These are phyloP conservation scores for Cryptosporidium felis DNA, from an alignment of 169 alveolate genomes.

Conservation along the genomic window DNA sequence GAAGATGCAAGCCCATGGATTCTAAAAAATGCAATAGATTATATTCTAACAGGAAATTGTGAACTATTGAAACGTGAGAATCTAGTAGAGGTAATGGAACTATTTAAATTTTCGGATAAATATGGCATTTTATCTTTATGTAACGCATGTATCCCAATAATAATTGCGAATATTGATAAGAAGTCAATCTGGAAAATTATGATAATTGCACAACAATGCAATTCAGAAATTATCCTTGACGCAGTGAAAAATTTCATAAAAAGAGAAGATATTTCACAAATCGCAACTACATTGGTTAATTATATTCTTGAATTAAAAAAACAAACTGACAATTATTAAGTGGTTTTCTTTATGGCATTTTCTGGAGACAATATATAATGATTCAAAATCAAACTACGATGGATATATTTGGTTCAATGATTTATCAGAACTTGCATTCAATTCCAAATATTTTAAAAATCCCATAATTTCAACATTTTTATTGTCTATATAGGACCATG, in stretches of 20 bases:
- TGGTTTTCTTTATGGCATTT: too few species aligned
- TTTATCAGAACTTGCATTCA: background rate
- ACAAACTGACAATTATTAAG: too few species aligned
- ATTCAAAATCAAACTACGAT: too few species aligned
- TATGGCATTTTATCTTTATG: slow-evolving; percentile 26
- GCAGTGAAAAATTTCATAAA: slow-evolving; percentile 27
- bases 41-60: slow-evolving; percentile 41
- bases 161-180: slow-evolving; percentile 26
- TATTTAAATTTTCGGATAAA: slow-evolving; percentile 45
- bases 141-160: slow-evolving; percentile 16
- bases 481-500: slow-evolving; percentile 49
- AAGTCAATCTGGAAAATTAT: slow-evolving; percentile 37
- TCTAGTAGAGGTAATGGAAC: background rate
- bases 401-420: too few species aligned
- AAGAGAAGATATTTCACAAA: background rate
- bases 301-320: background rate
- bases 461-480: background rate
- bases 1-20: slow-evolving; percentile 34
- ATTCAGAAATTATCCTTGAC: background rate
- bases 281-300: slow-evolving; percentile 6
- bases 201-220: slow-evolving; percentile 24
- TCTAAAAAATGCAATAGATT: slow-evolving; percentile 33
- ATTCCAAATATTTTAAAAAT: slow-evolving; percentile 6
- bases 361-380: too few species aligned
- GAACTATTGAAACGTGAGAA: background rate